Evolutionary conservation across 169 alveolate genomes (phyloP), one percentile per base, ranked within the genome.

Genomic region (Plasmodium gonderi): DNA sequence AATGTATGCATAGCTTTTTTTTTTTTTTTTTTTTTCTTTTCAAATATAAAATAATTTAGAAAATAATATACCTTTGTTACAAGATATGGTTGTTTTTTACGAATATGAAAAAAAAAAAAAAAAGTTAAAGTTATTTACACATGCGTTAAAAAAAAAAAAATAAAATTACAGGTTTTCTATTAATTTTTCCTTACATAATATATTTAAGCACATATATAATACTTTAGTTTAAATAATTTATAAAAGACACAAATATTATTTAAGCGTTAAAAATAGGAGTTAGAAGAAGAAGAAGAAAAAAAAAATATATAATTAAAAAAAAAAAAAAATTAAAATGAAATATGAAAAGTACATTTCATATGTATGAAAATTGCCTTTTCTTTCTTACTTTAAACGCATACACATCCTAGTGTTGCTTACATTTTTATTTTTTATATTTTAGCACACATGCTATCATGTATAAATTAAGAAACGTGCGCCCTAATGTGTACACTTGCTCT

Each of bases 301-400:
- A 64, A 14, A 8, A 64, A 82, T 12, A 31, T 9, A 14, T 3
- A 8, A 14, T 51, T n/a, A 49, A 83, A 85, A 33, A 40, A 44
- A 17, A 79, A 38, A n/a, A 68, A 85, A 36, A 60, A 20, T n/a
- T 17, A 82, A 65, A 12, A 64, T 17, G 11, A 14, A 45, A 33
- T 4, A 26, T n/a, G 23, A 20, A 51, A 76, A 47, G 69, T 17
- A 26, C 79, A 17, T 42, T 54, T 78, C 92, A 76, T 78, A 85
- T 76, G 92, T 29, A 85, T 77, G 92, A 77, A 60, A 60, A 77
- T 44, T 44, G 79, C 68, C 65, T 69, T 49, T 85, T 44, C 14
- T n/a, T 67, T 44, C 14, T n/a, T 67, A 38, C 47, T 54, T 54
- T 67, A 67, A 67, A 29, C 20, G 26, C 12, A 60, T 79, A 31